These are phyloP conservation scores for Elsinoe australis DNA, from an alignment of 2,329 filamentous ascomycete species.

Conservation along the genomic window DNA sequence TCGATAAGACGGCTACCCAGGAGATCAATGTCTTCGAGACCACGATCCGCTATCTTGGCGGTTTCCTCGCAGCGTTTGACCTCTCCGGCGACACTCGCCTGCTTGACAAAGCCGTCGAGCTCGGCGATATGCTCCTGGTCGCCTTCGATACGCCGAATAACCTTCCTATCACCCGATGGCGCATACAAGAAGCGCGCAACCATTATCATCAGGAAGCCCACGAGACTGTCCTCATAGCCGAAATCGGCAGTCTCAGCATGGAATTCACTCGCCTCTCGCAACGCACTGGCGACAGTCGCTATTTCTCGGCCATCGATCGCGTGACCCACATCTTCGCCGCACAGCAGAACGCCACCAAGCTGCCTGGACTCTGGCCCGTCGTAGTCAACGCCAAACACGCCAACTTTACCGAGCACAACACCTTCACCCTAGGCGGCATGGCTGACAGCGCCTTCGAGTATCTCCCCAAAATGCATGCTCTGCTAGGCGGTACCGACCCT, in stretches of 20 bases:
- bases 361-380: constrained; percentile 44
- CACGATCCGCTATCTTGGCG: constrained; percentile 38
- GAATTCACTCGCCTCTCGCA: constrained; percentile 43
- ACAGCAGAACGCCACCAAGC: constrained; percentile 36
- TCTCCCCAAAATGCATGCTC: constrained; percentile 42
- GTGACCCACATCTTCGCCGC: constrained; percentile 37
- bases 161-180: constrained; percentile 42
- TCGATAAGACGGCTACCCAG: constrained; percentile 33
- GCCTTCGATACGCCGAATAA: constrained; percentile 42
- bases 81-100: constrained; percentile 31
- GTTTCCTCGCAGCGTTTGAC: constrained; percentile 32
- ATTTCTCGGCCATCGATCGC: constrained; percentile 40
- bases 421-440: constrained; percentile 33
- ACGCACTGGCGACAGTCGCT: constrained; percentile 39
- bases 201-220: constrained; percentile 36
- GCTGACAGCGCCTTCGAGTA: constrained; percentile 35
- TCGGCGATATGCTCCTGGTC: constrained; percentile 39
- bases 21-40: constrained; percentile 44
- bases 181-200: constrained; percentile 33
- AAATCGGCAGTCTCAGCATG: constrained; percentile 42
- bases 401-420: constrained; percentile 36
- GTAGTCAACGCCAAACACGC: constrained; percentile 35
- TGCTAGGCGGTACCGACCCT: constrained; percentile 40
- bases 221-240: constrained; percentile 37
- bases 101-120: constrained; percentile 32